A percentile compares a stretch with the other conserved stretches of the same genome.
Evolutionary conservation across 1,139 yeast species (phyloP).

Genomic region (Diutina neorugosa): DNA sequence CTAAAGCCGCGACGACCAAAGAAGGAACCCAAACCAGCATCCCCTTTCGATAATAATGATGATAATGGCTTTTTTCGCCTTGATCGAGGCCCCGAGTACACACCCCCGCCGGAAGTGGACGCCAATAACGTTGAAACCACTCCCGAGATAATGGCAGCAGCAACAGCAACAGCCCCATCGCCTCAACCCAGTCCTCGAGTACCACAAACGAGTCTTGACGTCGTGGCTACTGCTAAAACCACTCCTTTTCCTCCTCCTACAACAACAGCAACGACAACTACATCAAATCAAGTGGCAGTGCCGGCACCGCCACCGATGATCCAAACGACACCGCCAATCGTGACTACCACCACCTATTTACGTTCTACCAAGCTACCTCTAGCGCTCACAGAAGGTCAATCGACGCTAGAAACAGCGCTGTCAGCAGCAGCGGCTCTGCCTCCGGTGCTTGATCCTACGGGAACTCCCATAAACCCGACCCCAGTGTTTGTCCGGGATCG

Average conservation of each 20-base stretch:
- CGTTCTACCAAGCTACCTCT: no score
- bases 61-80: no score
- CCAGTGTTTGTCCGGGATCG: constrained; percentile 26
- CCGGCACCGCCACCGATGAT: neutral
- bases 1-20: neutral
- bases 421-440: neutral
- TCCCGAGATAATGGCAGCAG: neutral
- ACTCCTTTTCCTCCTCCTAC: no score
- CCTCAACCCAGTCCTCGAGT: neutral
- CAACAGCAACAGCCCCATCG: neutral
- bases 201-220: no score
- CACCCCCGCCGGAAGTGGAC: neutral
- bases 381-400: no score
- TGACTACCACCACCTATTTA: neutral
- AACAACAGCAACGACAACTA: no score
- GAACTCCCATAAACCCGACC: constrained; percentile 10
- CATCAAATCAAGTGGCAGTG: neutral
- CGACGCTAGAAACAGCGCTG: neutral
- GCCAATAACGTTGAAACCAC: no score
- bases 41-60: no score
- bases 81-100: no score
- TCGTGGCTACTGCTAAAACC: no score
- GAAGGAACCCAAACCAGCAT: neutral
- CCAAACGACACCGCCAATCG: neutral
- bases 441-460: neutral